Evolutionary conservation across 2,329 filamentous ascomycete species (phyloP), one percentile per base, ranked within the genome.

Genomic region (Hymenoscyphus scutula): DNA sequence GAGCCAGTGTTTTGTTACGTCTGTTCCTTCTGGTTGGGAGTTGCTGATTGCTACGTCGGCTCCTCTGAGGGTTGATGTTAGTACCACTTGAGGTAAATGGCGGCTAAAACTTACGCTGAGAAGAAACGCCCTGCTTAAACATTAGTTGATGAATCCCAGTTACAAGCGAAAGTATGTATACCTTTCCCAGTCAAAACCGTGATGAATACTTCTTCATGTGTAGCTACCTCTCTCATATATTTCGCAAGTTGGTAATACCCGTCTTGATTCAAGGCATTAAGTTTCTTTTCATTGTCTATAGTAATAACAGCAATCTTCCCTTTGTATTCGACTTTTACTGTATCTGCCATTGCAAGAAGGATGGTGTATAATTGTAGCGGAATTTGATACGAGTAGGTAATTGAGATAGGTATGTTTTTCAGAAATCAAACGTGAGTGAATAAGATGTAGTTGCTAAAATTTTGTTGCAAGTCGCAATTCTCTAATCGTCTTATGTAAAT

Each of bases 181-280:
- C 94, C 94, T 63, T 86, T 93, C 71, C 87, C 95, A 0, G 92
- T 91, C 3, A 98, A 73, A 11, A 98, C 81, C 2, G 94, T 98
- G 70, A 97, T 87, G 73, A 84, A 90, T 64, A 97, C 87, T 67
- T 96, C 90, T 65, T 94, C 86, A 67, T 87, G 87, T 8, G 80
- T 82, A 17, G 92, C 93, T 56, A 98, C 82, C 74, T 97, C 88
- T 62, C 89, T 84, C 74, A 99, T 78, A 56, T 86, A 82, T 69
- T 85, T 82, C 1, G 89, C 86, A 51, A 98, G 82, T 32, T 87
- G 82, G 75, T 90, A 96, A 80, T 97, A 98, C 58, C 88, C 82
- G 65, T 84, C 79, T 71, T 84, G 81, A 64, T 79, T 84, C 58
- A 97, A 79, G 34, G 94, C 92, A 76, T 96, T 96, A 76, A 98